These are phyloP conservation scores for Boletus bicolor DNA, from an alignment of 768 basidiomycete genomes.

Conservation along the genomic window DNA sequence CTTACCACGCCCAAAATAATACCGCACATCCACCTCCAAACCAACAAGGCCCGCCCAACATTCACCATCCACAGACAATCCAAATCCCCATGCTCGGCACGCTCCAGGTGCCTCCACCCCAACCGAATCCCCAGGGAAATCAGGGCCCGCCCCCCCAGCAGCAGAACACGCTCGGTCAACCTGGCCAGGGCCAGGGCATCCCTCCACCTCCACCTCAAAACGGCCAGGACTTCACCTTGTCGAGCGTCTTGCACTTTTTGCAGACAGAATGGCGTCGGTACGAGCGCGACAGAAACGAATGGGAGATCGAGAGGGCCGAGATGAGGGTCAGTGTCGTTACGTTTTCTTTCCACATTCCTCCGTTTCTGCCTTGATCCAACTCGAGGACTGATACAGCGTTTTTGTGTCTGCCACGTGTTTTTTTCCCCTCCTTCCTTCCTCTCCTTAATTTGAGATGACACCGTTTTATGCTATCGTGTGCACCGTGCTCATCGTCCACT, in stretches of 20 bases:
- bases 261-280: slow-evolving; percentile 98
- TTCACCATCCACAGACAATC: slow-evolving; percentile 41
- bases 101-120: slow-evolving; percentile 60
- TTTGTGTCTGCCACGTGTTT: neutral
- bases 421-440: neutral
- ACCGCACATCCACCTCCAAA: neutral
- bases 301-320: slow-evolving; percentile 99
- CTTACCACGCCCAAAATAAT: slow-evolving; percentile 29
- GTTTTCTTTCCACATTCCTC: slow-evolving; percentile 2
- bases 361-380: neutral
- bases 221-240: slow-evolving; percentile 90
- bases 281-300: slow-evolving; percentile 98
- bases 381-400: neutral
- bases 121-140: slow-evolving; percentile 34
- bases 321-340: slow-evolving; percentile 75
- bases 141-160: slow-evolving; percentile 52
- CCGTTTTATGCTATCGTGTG: neutral
- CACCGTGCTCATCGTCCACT: slow-evolving; percentile 13
- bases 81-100: slow-evolving; percentile 71
- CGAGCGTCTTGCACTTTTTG: slow-evolving; percentile 92
- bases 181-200: slow-evolving; percentile 51
- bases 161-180: slow-evolving; percentile 52
- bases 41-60: slow-evolving; percentile 31
- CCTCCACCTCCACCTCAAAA: slow-evolving; percentile 79
- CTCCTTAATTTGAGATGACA: neutral